Percentiles rank a stretch among this genome's conserved stretches.
These are phyloP conservation scores for Lepidium didymum DNA, from an alignment of 345 rosid genomes.

Conservation along the genomic window DNA sequence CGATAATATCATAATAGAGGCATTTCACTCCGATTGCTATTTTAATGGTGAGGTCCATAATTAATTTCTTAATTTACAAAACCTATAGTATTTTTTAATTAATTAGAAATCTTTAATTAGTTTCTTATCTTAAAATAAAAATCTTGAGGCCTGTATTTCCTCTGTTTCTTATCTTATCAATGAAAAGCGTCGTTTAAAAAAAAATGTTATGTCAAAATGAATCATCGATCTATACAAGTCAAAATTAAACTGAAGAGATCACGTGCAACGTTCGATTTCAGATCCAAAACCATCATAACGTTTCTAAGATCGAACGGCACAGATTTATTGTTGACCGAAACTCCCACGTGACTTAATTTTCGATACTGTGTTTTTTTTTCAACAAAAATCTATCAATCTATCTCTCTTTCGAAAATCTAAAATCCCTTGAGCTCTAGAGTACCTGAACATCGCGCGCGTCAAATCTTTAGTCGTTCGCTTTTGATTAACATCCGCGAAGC, in stretches of 20 bases:
- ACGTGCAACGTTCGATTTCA: constrained; percentile 4
- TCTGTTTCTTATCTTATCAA: too few relatives aligned
- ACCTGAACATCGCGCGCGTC: constrained; percentile 4
- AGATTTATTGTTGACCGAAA: constrained; percentile 9
- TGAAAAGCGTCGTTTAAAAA: too few relatives aligned
- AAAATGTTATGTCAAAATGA: neutral
- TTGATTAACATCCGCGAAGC: neutral
- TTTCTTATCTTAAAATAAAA: too few relatives aligned
- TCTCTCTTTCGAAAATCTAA: constrained; percentile 1
- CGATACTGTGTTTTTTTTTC: neutral
- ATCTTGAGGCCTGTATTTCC: too few relatives aligned
- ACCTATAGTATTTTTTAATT: too few relatives aligned
- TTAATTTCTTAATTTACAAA: too few relatives aligned
- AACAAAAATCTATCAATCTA: neutral
- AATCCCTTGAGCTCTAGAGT: constrained; percentile 15
- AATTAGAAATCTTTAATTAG: too few relatives aligned
- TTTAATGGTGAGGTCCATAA: too few relatives aligned
- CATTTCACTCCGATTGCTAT: too few relatives aligned
- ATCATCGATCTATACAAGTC: neutral
- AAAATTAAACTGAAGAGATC: neutral
- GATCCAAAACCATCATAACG: constrained; percentile 12
- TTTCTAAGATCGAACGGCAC: constrained; percentile 16
- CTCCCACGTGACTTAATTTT: constrained; percentile 23
- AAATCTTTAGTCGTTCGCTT: neutral
- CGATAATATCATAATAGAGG: too few relatives aligned